phyloP scores from a whole-genome alignment of 225 moss, liverwort and hornwort species.

The Physcomitrellopsis africana region DNA sequence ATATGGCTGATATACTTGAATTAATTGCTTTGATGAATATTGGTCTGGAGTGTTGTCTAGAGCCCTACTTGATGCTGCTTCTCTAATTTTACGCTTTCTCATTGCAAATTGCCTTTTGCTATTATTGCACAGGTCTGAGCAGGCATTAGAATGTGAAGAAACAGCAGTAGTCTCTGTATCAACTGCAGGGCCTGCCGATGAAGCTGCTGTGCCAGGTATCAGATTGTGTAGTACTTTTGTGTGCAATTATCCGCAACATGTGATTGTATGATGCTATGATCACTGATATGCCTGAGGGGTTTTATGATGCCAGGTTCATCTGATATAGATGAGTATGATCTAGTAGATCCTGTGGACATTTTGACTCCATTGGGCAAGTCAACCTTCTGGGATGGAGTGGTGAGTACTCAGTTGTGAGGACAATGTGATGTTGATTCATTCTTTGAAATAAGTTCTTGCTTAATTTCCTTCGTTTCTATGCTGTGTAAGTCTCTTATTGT shows the following conservation, averaged over 20 bases:
- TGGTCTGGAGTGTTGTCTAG: neutral
- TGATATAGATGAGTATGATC: constrained; percentile 83
- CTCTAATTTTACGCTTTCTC: constrained; percentile 13
- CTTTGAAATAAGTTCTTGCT: neutral
- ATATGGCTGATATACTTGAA: neutral
- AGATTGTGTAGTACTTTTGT: neutral
- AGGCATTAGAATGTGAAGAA: constrained; percentile 55
- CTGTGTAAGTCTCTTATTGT: neutral
- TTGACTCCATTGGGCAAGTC: constrained; percentile 72
- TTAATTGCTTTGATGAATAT: neutral
- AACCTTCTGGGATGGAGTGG: constrained; percentile 80
- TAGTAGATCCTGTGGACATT: constrained; percentile 85
- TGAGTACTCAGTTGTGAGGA: constrained; percentile 29
- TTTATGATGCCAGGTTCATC: constrained; percentile 36
- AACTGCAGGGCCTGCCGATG: constrained; percentile 37
- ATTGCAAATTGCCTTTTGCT: constrained; percentile 5
- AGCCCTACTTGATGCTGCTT: neutral
- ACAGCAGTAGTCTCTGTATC: constrained; percentile 33
- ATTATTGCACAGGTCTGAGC: constrained; percentile 63
- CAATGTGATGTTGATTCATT: neutral
- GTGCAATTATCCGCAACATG: neutral
- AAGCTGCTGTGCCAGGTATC: constrained; percentile 41
- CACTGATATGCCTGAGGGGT: constrained; percentile 20
- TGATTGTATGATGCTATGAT: neutral
- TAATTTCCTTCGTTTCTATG: neutral